A percentile compares a stretch with the other conserved stretches of the same genome.
Evolutionary conservation across 495 filamentous ascomycete species (phyloP).

Genomic region (Penicillium cinerascens): DNA sequence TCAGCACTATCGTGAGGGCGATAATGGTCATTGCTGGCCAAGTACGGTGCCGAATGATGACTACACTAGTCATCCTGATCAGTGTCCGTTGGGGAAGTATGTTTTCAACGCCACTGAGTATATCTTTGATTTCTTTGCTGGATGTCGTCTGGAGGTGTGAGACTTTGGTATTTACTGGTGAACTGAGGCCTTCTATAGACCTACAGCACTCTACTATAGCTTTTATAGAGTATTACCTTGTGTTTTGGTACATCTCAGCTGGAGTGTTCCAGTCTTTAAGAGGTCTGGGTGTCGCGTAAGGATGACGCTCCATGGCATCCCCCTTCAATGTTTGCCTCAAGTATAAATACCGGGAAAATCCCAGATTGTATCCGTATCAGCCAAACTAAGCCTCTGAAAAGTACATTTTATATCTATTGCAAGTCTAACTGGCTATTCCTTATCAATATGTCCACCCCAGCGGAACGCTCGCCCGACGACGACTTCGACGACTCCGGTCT

Average conservation of each 20-base stretch:
- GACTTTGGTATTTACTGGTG: no score
- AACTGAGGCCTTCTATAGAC: background rate
- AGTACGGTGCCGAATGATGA: slow-evolving; percentile 38
- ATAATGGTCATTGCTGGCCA: slow-evolving; percentile 47
- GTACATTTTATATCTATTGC: no score
- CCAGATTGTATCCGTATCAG: no score
- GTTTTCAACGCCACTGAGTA: slow-evolving; percentile 23
- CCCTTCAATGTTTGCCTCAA: no score
- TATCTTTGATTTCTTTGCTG: slow-evolving; percentile 24
- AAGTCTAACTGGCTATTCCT: no score
- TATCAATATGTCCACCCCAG: no score
- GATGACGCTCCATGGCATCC: no score
- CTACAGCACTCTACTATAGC: background rate
- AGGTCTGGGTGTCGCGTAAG: no score
- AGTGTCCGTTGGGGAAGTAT: slow-evolving; percentile 18
- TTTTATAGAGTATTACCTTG: background rate
- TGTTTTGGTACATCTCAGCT: no score
- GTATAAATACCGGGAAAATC: no score
- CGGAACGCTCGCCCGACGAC: background rate
- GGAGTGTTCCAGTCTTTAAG: no score
- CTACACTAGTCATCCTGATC: background rate
- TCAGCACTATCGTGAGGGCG: slow-evolving; percentile 47
- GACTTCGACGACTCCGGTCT: background rate
- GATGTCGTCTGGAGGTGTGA: slow-evolving; percentile 2
- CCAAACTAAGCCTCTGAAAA: no score